Base-by-base conservation (phyloP, 2,329 filamentous ascomycete species). In the Exophiala phaeomuriformis region DNA sequence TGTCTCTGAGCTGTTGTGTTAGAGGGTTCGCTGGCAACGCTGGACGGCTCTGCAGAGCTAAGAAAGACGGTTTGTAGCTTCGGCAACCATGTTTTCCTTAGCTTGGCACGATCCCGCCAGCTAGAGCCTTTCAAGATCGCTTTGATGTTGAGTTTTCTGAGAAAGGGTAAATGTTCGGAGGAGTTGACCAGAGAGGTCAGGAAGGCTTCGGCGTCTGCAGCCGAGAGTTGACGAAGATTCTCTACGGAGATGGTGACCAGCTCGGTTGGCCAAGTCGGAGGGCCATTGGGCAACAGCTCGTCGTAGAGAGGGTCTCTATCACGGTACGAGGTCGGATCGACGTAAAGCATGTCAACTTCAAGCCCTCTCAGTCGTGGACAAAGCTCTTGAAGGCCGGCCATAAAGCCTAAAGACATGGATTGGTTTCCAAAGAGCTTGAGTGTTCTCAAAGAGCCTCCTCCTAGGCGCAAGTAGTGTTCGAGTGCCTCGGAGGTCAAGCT, bases 31-130 rank as follows among this genome's bases (percentile, higher is more conserved):
- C 39, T 42, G 44, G 29, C n/a, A 9, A 36, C 32, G 2, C 51
- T 52, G 12, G 42, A 30, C 8, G 31, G 39, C 35, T 58, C 19
- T 10, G 35, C 55, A 40, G 32, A 49, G 58, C 57, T 29, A 41
- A 73, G 61, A 48, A 76, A 77, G 1, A 70, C 66, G 8, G 74
- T 76, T 51, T 82, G 78, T 48, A 96, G 73, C 58, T 77, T 83
- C n/a, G 79, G 75, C 47, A 83, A 83, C 88, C 90, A 95, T 59
- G 81, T 80, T 60, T 85, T 82, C 37, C 90, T 81, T 64, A 96
- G 84, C n/a, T 78, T 78, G 12, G 86, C 86, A 40, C 91, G 82
- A 65, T 89, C 82, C 57, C 89, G 84, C 88, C 90, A 95, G 7
- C 76, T 75, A 29, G 86, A 83, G 43, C 83, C 79, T 64, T 90